Evolutionary conservation across 2,329 filamentous ascomycete genomes (phyloP), one percentile per base, ranked within the genome.

Genomic region (Plenodomus lindquistii): DNA sequence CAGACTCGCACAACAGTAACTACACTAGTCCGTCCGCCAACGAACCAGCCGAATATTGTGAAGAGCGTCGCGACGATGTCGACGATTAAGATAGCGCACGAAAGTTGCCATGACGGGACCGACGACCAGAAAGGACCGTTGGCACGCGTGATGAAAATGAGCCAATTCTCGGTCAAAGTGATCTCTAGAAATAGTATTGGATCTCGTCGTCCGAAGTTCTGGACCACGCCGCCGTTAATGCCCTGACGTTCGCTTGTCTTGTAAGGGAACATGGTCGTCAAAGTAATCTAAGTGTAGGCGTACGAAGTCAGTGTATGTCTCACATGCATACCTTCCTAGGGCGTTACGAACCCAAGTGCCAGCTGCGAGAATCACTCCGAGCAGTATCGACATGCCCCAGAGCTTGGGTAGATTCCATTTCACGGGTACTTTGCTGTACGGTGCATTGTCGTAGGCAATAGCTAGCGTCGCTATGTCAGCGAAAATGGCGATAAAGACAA

Each of bases 331-430:
- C n/a, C n/a, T n/a, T n/a, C n/a, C n/a, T n/a, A n/a, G n/a, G n/a
- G n/a, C n/a, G n/a, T n/a, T n/a, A n/a, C n/a, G n/a, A n/a, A n/a
- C n/a, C 89, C 90, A 96, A 66, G 89, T 92, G 69, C 90, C 91
- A 58, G 88, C 72, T 41, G 91, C 89, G 37, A 96, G 83, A 53
- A 95, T 84, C 46, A 91, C 73, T 67, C 91, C 91, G 57, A 96
- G 85, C 16, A 93, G 80, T 54, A 95, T 83, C 27, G 90, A 92
- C 85, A 94, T 93, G 65, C 90, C 91, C 91, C 91, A 96, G 40
- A 96, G 85, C 80, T 92, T 93, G 66, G 90, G 91, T 51, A 94
- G 80, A 77, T 96, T 96, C 91, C 91, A 96, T 79, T 96, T 95
- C 74, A 96, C 91, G 34, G 91, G 91, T 10, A 83, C 85, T 77